Percentiles rank a stretch among this genome's conserved stretches.
Conservation (phyloP, 192 early-diverging fungal species). For the Coemansia sp. region DNA sequence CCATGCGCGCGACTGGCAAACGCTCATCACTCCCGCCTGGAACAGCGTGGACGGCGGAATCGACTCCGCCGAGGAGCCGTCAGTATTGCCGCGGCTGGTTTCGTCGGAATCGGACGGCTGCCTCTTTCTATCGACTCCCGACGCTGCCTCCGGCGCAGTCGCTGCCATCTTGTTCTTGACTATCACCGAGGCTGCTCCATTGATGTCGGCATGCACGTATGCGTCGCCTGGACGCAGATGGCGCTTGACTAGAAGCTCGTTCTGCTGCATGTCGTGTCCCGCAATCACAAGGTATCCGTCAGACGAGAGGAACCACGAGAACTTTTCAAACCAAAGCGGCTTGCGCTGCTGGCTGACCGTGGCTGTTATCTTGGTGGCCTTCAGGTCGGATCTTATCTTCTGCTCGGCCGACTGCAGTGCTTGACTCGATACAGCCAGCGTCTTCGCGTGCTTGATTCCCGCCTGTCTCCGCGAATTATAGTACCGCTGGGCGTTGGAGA, state of each 20-base stretch:
- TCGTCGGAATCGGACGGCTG: background rate
- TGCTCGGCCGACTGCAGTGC: slow-evolving; percentile 89
- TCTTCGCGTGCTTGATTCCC: slow-evolving; percentile 88
- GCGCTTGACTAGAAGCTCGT: slow-evolving; percentile 85
- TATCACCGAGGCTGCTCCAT: slow-evolving; percentile 87
- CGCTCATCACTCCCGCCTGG: slow-evolving; percentile 95
- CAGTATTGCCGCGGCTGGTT: slow-evolving; percentile 25
- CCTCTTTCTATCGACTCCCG: slow-evolving; percentile 4
- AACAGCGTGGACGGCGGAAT: slow-evolving; percentile 89
- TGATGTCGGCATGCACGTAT: slow-evolving; percentile 91
- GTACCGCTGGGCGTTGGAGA: slow-evolving; percentile 86
- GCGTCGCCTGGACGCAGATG: slow-evolving; percentile 72
- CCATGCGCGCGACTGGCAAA: slow-evolving; percentile 95
- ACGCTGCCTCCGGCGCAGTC: slow-evolving; percentile 11
- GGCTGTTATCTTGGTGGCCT: slow-evolving; percentile 71
- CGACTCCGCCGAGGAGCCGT: slow-evolving; percentile 29
- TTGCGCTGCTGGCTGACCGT: slow-evolving; percentile 86
- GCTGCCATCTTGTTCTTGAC: slow-evolving; percentile 73
- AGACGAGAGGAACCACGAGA: slow-evolving; percentile 90
- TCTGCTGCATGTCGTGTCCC: slow-evolving; percentile 90
- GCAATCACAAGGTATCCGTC: slow-evolving; percentile 94
- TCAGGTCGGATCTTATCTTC: slow-evolving; percentile 82
- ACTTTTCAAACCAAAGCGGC: slow-evolving; percentile 98
- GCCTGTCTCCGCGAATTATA: slow-evolving; percentile 86
- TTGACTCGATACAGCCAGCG: slow-evolving; percentile 77